Evolutionary conservation across 2,329 filamentous ascomycete species (phyloP).

Genomic region (Alternaria brassicae): DNA sequence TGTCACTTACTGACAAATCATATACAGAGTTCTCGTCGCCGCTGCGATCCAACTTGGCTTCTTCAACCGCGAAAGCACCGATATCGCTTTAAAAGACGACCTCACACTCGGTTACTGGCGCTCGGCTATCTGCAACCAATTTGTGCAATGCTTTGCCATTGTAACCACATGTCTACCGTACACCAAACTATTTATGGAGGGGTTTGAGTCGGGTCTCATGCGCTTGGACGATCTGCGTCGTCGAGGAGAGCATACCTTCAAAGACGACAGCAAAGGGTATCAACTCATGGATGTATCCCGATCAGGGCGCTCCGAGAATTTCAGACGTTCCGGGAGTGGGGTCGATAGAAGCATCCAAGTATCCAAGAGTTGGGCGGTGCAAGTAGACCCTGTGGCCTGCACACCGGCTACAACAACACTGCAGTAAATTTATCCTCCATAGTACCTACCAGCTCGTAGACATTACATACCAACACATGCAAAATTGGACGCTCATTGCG

Average conservation of each 20-base stretch:
- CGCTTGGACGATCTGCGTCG: conserved; percentile 29
- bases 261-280: conserved; percentile 20
- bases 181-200: conserved; percentile 39
- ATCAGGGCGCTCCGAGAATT: neutral
- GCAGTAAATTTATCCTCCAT: neutral
- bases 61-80: conserved; percentile 21
- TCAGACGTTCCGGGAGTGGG: neutral
- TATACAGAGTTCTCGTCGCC: conserved; percentile 23
- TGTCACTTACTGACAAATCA: neutral
- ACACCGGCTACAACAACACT: neutral
- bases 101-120: conserved; percentile 40
- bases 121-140: conserved; percentile 33
- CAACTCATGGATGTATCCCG: conserved; percentile 29
- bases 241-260: conserved; percentile 18
- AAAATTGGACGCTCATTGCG: neutral
- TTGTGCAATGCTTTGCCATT: conserved; percentile 34
- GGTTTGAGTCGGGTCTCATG: conserved; percentile 35
- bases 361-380: conserved; percentile 22
- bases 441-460: neutral
- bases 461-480: neutral
- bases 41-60: conserved; percentile 25
- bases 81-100: conserved; percentile 21
- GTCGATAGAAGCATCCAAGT: conserved; percentile 17
- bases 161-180: conserved; percentile 40
- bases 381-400: conserved; percentile 14